These are phyloP conservation scores for Coniochaeta sp. DNA, from an alignment of 2,329 filamentous ascomycete genomes.

Conservation along the genomic window DNA sequence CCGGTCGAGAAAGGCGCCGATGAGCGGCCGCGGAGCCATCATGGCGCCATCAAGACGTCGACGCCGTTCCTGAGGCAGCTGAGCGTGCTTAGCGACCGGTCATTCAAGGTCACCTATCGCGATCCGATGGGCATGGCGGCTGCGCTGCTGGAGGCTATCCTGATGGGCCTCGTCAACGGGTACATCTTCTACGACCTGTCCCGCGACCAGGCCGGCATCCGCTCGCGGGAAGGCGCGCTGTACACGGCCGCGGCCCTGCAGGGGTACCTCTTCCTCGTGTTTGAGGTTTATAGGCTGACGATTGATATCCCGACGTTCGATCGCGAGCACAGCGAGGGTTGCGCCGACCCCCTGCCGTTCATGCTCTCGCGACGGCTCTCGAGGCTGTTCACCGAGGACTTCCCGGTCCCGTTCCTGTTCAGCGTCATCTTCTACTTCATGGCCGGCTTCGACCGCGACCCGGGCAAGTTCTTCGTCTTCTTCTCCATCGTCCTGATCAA, in stretches of 20 bases:
- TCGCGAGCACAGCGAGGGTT: constrained; percentile 65
- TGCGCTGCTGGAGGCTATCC: constrained; percentile 60
- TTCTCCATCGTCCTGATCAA: constrained; percentile 60
- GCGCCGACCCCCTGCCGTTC: constrained; percentile 62
- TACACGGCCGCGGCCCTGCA: constrained; percentile 67
- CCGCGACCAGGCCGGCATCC: constrained; percentile 61
- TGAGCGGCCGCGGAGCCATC: background rate
- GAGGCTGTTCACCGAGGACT: constrained; percentile 61
- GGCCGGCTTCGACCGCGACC: constrained; percentile 61
- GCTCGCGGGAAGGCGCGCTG: constrained; percentile 64
- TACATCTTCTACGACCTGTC: constrained; percentile 65
- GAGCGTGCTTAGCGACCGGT: constrained; percentile 58
- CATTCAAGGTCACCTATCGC: constrained; percentile 64
- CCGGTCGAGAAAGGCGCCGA: background rate
- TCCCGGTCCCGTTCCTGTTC: constrained; percentile 66
- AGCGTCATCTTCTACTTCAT: constrained; percentile 71
- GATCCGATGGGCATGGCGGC: constrained; percentile 71
- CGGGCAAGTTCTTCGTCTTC: constrained; percentile 63
- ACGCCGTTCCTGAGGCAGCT: constrained; percentile 55
- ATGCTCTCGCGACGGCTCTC: constrained; percentile 64
- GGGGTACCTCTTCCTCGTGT: constrained; percentile 69
- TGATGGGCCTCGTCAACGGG: constrained; percentile 65
- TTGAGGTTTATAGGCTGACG: constrained; percentile 68
- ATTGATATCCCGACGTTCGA: constrained; percentile 72
- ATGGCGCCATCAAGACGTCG: constrained; percentile 30